phyloP scores from a whole-genome alignment of 345 rosid species.

The Hevea brasiliensis region DNA sequence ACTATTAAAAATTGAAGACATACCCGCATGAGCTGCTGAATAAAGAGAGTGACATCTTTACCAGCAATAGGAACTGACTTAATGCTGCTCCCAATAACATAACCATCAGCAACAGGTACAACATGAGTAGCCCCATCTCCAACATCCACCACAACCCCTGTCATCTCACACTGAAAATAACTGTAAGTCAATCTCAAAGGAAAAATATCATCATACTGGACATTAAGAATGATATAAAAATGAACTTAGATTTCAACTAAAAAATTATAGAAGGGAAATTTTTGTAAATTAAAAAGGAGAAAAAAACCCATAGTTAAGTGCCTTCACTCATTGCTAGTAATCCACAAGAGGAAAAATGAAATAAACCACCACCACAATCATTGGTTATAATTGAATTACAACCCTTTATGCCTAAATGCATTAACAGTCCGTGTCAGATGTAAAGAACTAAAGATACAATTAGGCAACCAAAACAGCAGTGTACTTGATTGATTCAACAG shows the following conservation, averaged over 20 bases:
- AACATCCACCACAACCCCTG: conserved; percentile 97
- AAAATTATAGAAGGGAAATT: neutral
- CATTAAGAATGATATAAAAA: neutral
- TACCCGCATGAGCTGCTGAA: conserved; percentile 99
- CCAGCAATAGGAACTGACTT: conserved; percentile 89
- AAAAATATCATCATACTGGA: neutral
- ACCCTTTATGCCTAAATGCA: neutral
- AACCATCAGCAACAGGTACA: conserved; percentile 99
- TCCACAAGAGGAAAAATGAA: neutral
- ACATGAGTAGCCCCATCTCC: conserved; percentile 96
- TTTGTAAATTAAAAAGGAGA: neutral
- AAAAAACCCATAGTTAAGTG: no score
- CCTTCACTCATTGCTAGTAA: neutral
- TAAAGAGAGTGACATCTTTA: conserved; percentile 81
- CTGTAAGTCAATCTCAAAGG: conserved; percentile 42
- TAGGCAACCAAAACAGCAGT: neutral
- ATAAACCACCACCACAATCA: neutral
- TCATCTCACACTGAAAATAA: conserved; percentile 93
- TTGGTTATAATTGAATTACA: neutral
- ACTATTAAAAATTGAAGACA: conserved; percentile 2
- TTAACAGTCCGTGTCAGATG: neutral
- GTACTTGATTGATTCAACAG: neutral
- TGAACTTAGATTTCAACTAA: neutral
- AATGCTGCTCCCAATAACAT: conserved; percentile 94
- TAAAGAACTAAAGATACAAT: neutral